These are phyloP conservation scores for Phytophthora fragariae DNA, from an alignment of 352 stramenopile genomes.

Conservation along the genomic window DNA sequence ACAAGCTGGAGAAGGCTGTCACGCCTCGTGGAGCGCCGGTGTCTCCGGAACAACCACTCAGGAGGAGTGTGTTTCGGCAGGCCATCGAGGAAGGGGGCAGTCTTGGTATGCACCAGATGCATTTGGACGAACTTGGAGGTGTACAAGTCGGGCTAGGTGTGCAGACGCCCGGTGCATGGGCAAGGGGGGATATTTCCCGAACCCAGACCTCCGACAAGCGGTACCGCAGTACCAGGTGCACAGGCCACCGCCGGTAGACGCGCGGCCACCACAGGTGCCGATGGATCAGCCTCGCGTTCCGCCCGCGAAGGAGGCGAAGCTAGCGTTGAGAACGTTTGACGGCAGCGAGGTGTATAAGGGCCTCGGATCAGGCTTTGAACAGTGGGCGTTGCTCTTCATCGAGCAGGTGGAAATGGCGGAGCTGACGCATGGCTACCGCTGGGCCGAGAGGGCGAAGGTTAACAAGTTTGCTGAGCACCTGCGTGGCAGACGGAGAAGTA, in stretches of 20 bases:
- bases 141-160: background rate
- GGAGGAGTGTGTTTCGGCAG: slow-evolving; percentile 7
- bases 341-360: background rate
- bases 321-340: too few species aligned
- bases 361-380: too few species aligned
- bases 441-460: slow-evolving; percentile 2
- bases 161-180: slow-evolving; percentile 3
- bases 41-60: background rate
- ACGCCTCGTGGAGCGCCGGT: background rate
- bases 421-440: slow-evolving; percentile 1
- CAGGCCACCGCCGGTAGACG: background rate
- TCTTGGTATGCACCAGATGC: slow-evolving; percentile 1
- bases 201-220: background rate
- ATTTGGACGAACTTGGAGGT: background rate
- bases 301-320: too few species aligned
- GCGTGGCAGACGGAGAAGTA: background rate
- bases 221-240: slow-evolving; percentile 1
- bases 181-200: background rate
- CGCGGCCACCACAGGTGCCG: background rate
- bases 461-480: slow-evolving; percentile 8
- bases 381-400: background rate
- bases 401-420: slow-evolving; percentile 16
- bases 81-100: slow-evolving; percentile 3
- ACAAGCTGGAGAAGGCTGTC: slow-evolving; percentile 9
- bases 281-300: too few species aligned